Base-by-base conservation (phyloP, 129 eudicot genomes). In the Helichrysum umbraculigerum region DNA sequence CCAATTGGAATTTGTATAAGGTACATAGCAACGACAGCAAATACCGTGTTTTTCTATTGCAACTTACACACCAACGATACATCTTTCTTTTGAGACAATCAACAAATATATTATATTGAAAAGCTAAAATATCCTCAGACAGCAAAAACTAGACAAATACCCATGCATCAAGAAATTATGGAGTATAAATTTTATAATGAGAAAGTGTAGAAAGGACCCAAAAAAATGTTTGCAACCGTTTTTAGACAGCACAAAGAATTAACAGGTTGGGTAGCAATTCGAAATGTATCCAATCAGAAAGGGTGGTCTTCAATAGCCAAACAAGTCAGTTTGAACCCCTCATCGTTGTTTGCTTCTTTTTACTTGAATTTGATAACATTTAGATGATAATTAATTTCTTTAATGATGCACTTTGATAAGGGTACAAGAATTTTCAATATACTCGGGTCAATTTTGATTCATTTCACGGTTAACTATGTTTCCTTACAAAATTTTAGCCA, bases 241-340 rank as follows among this genome's bases (percentile, higher is more conserved):
- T 90, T 77, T 95, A 89, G 71, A 89, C 89, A 14, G 83, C 82
- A 81, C 99, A 91, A 20, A 89, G 94, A 94, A 89, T 95, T 62
- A 95, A 96, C 5, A 96, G 99, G 66, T 91, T 91, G 22, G 99
- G 99, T 47, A 47, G 14, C 54, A 14, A 3, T 0, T 11, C 47
- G 6, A 47, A 47, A 47, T 47, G 54, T 3, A 14, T 47, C 12
- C 54, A 47, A 47, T 47, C n/a, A 41, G 47, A 41, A 41, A 3
- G 0, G 14, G 47, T 41, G 3, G 14, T 41, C 47, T 41, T 10
- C 14, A 41, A 41, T 10, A 41, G 47, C 14, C 47, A 41, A 41
- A 41, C 14, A 41, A 14, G 47, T 9, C 47, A 9, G 47, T 41
- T 41, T 14, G 54, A 47, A 47, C 54, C 54, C 54, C 54, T 14